Evolutionary conservation across 177 flowering plant species (phyloP), one percentile per base, ranked within the genome.

Genomic region (Vitis hybrid): DNA sequence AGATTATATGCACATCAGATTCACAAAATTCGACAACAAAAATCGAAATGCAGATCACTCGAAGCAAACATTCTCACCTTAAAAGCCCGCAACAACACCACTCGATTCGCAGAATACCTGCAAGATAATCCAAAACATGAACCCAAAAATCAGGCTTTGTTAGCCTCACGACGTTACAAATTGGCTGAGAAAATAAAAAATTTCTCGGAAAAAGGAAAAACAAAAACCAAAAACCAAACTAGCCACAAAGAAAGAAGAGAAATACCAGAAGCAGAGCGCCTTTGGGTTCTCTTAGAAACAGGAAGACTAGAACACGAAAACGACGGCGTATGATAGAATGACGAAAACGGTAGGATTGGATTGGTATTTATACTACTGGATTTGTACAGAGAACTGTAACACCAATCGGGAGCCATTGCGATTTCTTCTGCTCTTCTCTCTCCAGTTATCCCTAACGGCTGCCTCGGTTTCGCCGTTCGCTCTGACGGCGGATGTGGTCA

Each of bases 241-340:
- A 1, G 19, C 11, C 0, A 13, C 24, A 18, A 59, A 59, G 20
- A 38, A 33, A 55, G 2, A 70, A 62, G 31, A 53, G 4, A 7
- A 71, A 50, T 79, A 83, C 83, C 84, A 75, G 81, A 83, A 75
- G 44, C 1, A 44, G 33, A 20, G 22, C 15, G 38, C 28, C 44
- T 68, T 64, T 47, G 57, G 56, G 47, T 15, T 50, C 14, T 19
- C 13, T 47, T 54, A 7, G 71, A 11, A 49, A 6, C 12, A 62
- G 12, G 14, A 17, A 58, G 56, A 1, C 8, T 38, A 60, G 80
- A 67, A 47, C n/a, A 19, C 4, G 63, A 17, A n/a, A 73, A 14
- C 50, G 73, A 50, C 1, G 54, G 24, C 47, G 1, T 38, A 38
- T 38, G 7, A 28, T 18, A 11, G 56, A 33, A 51, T 67, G 71